These are phyloP conservation scores for Aspergillus ellipticus DNA, from an alignment of 495 filamentous ascomycete species.

Conservation along the genomic window DNA sequence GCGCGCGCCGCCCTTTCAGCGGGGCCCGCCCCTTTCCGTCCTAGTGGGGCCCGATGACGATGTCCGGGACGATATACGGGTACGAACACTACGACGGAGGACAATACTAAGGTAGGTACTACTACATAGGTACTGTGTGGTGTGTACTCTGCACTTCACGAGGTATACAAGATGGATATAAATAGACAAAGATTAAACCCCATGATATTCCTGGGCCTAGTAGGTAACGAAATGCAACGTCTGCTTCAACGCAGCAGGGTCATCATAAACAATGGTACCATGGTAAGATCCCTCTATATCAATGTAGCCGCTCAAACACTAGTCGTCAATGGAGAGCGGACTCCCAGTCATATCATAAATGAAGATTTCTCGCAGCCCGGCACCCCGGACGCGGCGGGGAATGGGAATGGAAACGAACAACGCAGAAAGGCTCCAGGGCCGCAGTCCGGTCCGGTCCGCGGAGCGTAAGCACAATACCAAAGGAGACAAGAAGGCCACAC, in stretches of 20 bases:
- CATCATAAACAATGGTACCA: background rate
- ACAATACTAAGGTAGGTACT: no score
- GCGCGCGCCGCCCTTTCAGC: constrained; percentile 14
- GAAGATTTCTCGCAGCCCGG: background rate
- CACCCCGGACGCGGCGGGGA: background rate
- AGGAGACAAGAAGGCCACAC: constrained; percentile 5
- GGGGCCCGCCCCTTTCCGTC: background rate
- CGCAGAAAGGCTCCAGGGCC: no score
- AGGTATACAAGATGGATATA: no score
- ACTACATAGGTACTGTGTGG: no score
- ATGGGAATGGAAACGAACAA: background rate
- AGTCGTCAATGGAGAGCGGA: background rate
- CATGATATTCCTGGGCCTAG: no score
- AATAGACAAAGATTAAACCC: background rate
- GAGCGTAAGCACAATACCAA: background rate
- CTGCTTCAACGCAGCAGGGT: no score
- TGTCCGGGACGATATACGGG: no score
- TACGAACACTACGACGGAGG: no score
- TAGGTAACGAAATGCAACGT: no score
- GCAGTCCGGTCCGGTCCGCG: background rate
- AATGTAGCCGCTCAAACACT: background rate
- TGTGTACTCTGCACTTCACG: no score
- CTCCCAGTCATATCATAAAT: background rate
- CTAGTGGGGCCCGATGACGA: background rate
- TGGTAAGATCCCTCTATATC: constrained; percentile 1